phyloP scores from a whole-genome alignment of 2,329 filamentous ascomycete genomes.

The Rhynchosporium agropyri region DNA sequence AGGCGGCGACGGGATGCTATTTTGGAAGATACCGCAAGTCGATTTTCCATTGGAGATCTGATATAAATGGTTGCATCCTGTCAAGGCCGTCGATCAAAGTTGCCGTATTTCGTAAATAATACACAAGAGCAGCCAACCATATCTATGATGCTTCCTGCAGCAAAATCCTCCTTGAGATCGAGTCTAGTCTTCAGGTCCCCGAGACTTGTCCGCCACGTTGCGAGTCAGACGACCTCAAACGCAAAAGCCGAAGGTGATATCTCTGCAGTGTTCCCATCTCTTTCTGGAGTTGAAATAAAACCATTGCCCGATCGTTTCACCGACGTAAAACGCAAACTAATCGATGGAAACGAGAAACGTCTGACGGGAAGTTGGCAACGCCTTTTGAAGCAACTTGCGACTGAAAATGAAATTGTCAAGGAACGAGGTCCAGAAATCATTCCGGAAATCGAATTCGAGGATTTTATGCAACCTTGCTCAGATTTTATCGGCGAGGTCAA shows the following conservation, averaged over 20 bases:
- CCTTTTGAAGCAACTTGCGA: slow-evolving; percentile 49
- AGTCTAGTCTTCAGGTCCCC: slow-evolving; percentile 41
- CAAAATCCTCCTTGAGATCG: slow-evolving; percentile 15
- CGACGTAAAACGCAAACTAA: slow-evolving; percentile 56
- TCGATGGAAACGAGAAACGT: slow-evolving; percentile 52
- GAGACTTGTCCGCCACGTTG: slow-evolving; percentile 46
- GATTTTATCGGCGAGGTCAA: slow-evolving; percentile 29
- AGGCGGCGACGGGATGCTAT: background rate
- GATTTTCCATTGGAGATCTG: background rate
- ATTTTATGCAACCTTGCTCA: slow-evolving; percentile 41
- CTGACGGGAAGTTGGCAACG: slow-evolving; percentile 53
- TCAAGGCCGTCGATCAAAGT: background rate
- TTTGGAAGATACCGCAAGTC: background rate
- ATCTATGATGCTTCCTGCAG: slow-evolving; percentile 27
- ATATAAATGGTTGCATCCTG: background rate
- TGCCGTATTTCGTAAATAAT: background rate
- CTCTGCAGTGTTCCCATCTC: slow-evolving; percentile 62
- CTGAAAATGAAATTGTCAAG: slow-evolving; percentile 53
- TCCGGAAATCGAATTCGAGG: slow-evolving; percentile 54
- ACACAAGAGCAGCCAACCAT: background rate
- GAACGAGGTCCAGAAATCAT: slow-evolving; percentile 51
- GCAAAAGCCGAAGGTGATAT: slow-evolving; percentile 58
- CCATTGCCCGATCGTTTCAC: slow-evolving; percentile 59
- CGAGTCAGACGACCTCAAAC: slow-evolving; percentile 5
- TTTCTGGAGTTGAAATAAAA: slow-evolving; percentile 51